Conservation (phyloP, 2,329 filamentous ascomycete species). For the Emericellopsis cladophorae region DNA sequence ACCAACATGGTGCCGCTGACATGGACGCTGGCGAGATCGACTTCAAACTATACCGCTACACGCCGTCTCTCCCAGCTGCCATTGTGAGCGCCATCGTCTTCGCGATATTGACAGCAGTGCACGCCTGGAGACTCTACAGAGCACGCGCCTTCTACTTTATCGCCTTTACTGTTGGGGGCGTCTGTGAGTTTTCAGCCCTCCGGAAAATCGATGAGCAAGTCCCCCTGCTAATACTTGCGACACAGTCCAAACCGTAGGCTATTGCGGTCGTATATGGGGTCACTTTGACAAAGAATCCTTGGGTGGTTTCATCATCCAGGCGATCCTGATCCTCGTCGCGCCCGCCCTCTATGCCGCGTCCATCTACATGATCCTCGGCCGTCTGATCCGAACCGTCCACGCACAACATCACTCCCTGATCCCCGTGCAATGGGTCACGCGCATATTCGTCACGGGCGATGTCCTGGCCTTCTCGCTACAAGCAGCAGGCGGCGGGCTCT, state of each 20-base stretch:
- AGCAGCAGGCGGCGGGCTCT: slow-evolving; percentile 26
- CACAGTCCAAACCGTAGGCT: slow-evolving; percentile 32
- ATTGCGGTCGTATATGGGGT: slow-evolving; percentile 14
- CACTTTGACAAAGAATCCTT: slow-evolving; percentile 2
- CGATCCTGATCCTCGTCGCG: slow-evolving; percentile 29
- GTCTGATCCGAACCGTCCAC: slow-evolving; percentile 25
- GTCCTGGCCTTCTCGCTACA: slow-evolving; percentile 39
- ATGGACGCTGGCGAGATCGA: not conserved
- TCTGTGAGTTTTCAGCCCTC: slow-evolving; percentile 23
- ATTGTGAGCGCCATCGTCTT: slow-evolving; percentile 33
- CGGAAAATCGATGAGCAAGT: not conserved
- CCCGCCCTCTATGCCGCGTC: slow-evolving; percentile 34
- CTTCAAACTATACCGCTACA: slow-evolving; percentile 5
- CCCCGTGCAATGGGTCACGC: slow-evolving; percentile 30
- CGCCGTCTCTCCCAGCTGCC: slow-evolving; percentile 19
- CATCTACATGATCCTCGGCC: slow-evolving; percentile 36
- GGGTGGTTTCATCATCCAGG: slow-evolving; percentile 24
- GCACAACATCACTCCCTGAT: slow-evolving; percentile 20
- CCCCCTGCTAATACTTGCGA: not conserved
- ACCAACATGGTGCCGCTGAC: not conserved
- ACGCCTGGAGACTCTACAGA: slow-evolving; percentile 28
- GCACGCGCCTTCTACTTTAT: slow-evolving; percentile 36
- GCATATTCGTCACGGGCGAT: slow-evolving; percentile 41
- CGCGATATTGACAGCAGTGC: slow-evolving; percentile 23
- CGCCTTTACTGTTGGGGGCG: slow-evolving; percentile 31